phyloP scores from a whole-genome alignment of 2,329 filamentous ascomycete genomes.

The Diaporthe capsici region DNA sequence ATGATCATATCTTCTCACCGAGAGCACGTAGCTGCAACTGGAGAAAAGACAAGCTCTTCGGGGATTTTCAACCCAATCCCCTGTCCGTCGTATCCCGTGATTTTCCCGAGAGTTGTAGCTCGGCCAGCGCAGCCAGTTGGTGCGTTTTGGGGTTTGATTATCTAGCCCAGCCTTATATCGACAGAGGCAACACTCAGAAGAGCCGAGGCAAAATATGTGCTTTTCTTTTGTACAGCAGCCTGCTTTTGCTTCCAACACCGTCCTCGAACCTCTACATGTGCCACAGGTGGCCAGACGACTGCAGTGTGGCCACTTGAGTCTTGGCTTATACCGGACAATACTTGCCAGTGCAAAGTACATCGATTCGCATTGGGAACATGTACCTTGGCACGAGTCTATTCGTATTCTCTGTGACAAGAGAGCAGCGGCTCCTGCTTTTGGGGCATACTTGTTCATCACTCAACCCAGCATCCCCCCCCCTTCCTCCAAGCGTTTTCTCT shows the following conservation, averaged over 20 bases:
- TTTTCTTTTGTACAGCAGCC: background rate
- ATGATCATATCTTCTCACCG: slow-evolving; percentile 2
- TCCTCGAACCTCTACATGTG: background rate
- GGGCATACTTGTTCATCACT: no score
- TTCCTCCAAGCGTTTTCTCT: background rate
- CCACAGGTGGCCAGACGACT: background rate
- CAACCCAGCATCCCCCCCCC: background rate
- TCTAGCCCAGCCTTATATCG: background rate
- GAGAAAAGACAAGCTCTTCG: background rate
- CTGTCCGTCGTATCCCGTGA: background rate
- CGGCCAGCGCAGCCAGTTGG: background rate
- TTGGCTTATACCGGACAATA: background rate
- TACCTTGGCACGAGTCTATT: background rate
- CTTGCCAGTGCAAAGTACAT: background rate
- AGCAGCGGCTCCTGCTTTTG: background rate
- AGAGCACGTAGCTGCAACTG: background rate
- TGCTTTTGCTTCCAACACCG: background rate
- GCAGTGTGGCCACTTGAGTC: background rate
- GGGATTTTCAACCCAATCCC: background rate
- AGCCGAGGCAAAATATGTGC: background rate
- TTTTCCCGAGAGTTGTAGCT: slow-evolving; percentile 11
- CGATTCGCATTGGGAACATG: background rate
- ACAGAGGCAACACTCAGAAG: background rate
- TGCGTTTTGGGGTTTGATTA: background rate
- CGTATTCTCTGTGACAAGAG: background rate